Conservation (phyloP, 2,329 filamentous ascomycete species). For the Claviceps africana region DNA sequence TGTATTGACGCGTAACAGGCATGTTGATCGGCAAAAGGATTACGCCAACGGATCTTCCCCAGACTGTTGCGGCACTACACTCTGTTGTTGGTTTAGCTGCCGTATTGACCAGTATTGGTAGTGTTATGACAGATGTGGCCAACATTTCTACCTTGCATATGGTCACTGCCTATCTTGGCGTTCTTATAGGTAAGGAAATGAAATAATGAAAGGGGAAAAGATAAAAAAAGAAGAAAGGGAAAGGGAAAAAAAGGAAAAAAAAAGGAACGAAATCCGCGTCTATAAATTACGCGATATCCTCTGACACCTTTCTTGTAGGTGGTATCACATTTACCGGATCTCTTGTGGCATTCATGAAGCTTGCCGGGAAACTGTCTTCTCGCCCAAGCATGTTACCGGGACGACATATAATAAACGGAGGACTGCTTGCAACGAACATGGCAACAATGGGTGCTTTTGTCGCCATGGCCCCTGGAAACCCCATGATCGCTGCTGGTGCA, state of each 20-base stretch:
- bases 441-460: conserved; percentile 77
- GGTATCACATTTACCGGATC: conserved; percentile 87
- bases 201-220: too few species aligned
- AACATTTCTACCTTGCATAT: conserved; percentile 67
- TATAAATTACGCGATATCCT: not conserved
- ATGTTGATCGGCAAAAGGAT: conserved; percentile 73
- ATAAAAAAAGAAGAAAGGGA: too few species aligned
- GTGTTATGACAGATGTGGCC: conserved; percentile 60
- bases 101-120: conserved; percentile 77
- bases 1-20: conserved; percentile 25
- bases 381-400: conserved; percentile 59
- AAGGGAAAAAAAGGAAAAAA: too few species aligned
- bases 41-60: conserved; percentile 74
- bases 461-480: conserved; percentile 66
- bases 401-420: conserved; percentile 59
- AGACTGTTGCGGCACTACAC: conserved; percentile 79
- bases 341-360: conserved; percentile 78
- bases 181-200: conserved; percentile 50
- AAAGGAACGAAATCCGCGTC: conserved; percentile 3
- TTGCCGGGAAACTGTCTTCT: conserved; percentile 71
- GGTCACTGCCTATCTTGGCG: conserved; percentile 73
- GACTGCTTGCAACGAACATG: conserved; percentile 60
- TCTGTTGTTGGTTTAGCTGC: conserved; percentile 83
- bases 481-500: conserved; percentile 64
- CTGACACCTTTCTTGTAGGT: conserved; percentile 19